Conservation (phyloP, 768 basidiomycete genomes). For the Pleurotus ostreatus region DNA sequence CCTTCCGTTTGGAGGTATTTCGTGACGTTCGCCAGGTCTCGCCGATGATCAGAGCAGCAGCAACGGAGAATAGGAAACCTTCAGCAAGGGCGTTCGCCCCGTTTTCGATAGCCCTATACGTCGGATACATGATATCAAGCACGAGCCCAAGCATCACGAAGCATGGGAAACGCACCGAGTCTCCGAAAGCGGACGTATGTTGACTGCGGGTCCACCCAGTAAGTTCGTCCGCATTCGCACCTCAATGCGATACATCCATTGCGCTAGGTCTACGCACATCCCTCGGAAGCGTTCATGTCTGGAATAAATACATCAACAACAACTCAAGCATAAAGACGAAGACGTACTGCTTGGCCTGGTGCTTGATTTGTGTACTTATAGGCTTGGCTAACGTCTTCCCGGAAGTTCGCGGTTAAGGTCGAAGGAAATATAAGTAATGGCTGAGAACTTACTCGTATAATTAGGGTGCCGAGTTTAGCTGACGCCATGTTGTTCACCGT, state of each 20-base stretch:
- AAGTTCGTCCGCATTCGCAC: conserved; percentile 69
- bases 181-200: conserved; percentile 76
- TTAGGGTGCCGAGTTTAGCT: conserved; percentile 69
- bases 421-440: background rate
- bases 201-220: conserved; percentile 69
- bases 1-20: conserved; percentile 65
- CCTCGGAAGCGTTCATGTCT: conserved; percentile 73
- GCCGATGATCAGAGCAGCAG: conserved; percentile 66
- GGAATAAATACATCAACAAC: background rate
- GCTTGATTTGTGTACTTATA: conserved; percentile 63
- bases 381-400: conserved; percentile 80
- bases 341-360: conserved; percentile 68
- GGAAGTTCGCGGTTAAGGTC: conserved; percentile 2
- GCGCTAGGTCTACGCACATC: conserved; percentile 71
- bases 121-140: too few relatives aligned
- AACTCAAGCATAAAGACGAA: background rate
- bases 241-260: conserved; percentile 73
- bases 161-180: conserved; percentile 43
- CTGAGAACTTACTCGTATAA: conserved; percentile 56
- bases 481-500: conserved; percentile 50
- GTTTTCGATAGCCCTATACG: conserved; percentile 72
- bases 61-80: conserved; percentile 79
- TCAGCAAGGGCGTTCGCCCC: conserved; percentile 84
- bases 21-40: conserved; percentile 76
- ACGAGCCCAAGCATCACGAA: background rate